Evolutionary conservation across 768 basidiomycete species (phyloP).

Genomic region (Russula brevipes): DNA sequence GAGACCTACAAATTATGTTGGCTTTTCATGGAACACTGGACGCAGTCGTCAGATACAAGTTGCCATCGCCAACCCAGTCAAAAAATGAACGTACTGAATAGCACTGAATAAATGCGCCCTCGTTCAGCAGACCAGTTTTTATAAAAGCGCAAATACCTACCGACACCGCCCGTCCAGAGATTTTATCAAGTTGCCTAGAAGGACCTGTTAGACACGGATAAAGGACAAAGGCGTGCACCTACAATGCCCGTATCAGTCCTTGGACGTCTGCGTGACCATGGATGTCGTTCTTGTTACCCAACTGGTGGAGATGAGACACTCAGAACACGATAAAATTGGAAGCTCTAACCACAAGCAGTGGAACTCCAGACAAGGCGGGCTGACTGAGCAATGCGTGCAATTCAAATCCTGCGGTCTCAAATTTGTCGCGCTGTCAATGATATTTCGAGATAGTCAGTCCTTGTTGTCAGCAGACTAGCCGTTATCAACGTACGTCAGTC

Average conservation of each 20-base stretch:
- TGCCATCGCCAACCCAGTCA: background rate
- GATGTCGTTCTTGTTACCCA: constrained; percentile 93
- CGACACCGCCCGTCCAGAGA: constrained; percentile 77
- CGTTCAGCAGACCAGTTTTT: background rate
- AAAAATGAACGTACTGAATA: constrained; percentile 52
- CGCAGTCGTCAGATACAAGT: background rate
- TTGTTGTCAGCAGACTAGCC: background rate
- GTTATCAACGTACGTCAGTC: constrained; percentile 55
- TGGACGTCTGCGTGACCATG: constrained; percentile 72
- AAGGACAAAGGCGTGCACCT: constrained; percentile 29
- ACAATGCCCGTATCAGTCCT: constrained; percentile 78
- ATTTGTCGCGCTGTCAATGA: constrained; percentile 59
- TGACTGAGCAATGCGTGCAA: constrained; percentile 74
- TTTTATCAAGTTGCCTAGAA: constrained; percentile 68
- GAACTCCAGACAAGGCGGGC: constrained; percentile 61
- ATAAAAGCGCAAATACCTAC: constrained; percentile 42
- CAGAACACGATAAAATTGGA: background rate
- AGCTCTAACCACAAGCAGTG: constrained; percentile 69
- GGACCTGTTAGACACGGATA: background rate
- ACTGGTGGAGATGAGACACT: constrained; percentile 36
- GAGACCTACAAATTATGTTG: constrained; percentile 79
- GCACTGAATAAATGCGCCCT: constrained; percentile 43
- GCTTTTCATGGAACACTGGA: constrained; percentile 92
- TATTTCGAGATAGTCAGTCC: constrained; percentile 1
- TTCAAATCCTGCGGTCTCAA: constrained; percentile 79